Base-by-base conservation (phyloP, 306 rosid species). In the Fragaria nilgerrensis region DNA sequence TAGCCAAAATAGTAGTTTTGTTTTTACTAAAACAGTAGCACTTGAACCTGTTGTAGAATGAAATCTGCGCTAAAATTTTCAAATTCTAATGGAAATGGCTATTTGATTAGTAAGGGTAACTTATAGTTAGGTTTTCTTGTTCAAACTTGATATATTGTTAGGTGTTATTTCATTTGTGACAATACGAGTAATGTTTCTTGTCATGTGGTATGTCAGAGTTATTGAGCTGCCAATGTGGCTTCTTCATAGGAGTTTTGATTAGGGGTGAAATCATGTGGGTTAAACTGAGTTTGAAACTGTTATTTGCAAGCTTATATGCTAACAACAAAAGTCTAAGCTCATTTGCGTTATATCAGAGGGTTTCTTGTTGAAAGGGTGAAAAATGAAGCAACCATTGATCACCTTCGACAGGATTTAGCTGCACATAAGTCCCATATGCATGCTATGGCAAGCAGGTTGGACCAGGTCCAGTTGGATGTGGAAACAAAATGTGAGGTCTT, bases 401-500 rank as follows among this genome's bases (percentile, higher is more conserved):
- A 84, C 73, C 93, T 92, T 63, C 78, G 79, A 44, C 80, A 76
- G 75, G 95, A 92, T 80, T 81, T 90, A 62, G 87, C 81, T 37
- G 89, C 86, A 2, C 92, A 87, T 76, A 88, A 83, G 79, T 80
- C 77, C 58, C 90, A 87, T 56, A 80, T 87, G 74, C 93, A 88
- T 69, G 82, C 84, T 72, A 86, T 90, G 56, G 85, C 90, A 5
- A 84, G 65, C 85, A 86, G 80, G 76, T 78, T 90, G 85, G 91
- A 92, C 45, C 83, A 80, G 72, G 80, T 87, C 62, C 86, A 86
- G 66, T 79, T 78, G 50, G 88, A 90, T 79, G 82, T 87, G 75
- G 97, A 90, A 81, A 82, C 88, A 75, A 92, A 90, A 88, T 88
- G 96, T 90, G 85, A 90, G 89, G 74, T 65, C 76, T 63, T 29